Conservation (phyloP, 257 asterid species). For the Capsicum baccatum region DNA sequence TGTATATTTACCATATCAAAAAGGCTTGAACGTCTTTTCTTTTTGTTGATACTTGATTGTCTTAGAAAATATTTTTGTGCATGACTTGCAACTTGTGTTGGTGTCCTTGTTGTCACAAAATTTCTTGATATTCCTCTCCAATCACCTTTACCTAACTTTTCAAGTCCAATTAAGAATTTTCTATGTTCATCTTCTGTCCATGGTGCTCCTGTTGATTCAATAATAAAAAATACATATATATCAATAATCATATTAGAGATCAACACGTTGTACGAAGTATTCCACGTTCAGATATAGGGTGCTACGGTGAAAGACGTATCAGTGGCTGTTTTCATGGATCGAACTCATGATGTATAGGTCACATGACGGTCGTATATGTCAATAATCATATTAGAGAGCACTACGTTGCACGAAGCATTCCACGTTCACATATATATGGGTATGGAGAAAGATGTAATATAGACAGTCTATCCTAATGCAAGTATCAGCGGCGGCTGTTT, state of each 20-base stretch:
- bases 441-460: too few relatives aligned
- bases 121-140: constrained; percentile 54
- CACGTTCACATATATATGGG: too few relatives aligned
- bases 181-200: constrained; percentile 57
- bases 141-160: constrained; percentile 51
- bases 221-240: background rate
- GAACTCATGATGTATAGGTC: too few relatives aligned
- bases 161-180: constrained; percentile 44
- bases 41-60: constrained; percentile 35
- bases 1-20: constrained; percentile 34
- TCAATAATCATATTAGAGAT: background rate
- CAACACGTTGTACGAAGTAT: too few relatives aligned
- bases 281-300: too few relatives aligned
- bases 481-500: too few relatives aligned
- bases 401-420: too few relatives aligned
- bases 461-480: too few relatives aligned
- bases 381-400: too few relatives aligned
- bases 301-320: too few relatives aligned
- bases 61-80: constrained; percentile 51
- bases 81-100: constrained; percentile 55
- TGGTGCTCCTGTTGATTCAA: constrained; percentile 37
- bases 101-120: constrained; percentile 47
- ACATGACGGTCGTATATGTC: too few relatives aligned
- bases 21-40: constrained; percentile 23
- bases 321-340: too few relatives aligned